A percentile compares a stretch with the other conserved stretches of the same genome.
Conservation (phyloP, 495 filamentous ascomycete species). For the Cercophora newfieldiana region DNA sequence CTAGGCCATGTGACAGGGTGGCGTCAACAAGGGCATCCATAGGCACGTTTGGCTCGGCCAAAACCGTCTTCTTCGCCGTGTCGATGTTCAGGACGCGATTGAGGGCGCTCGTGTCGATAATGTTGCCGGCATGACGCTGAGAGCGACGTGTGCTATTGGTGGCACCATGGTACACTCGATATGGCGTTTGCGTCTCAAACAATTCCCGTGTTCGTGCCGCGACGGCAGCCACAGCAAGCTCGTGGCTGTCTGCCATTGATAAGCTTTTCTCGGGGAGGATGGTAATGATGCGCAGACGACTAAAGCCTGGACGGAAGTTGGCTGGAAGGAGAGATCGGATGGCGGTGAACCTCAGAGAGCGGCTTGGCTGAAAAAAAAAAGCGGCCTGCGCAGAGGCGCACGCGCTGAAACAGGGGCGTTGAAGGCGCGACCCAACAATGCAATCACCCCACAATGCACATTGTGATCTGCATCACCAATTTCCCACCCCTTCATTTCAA, state of each 20-base stretch:
- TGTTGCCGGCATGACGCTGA: slow-evolving; percentile 40
- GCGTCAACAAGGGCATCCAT: slow-evolving; percentile 60
- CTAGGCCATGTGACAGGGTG: slow-evolving; percentile 49
- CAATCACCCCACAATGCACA: too few species aligned
- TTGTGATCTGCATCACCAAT: too few species aligned
- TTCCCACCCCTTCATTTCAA: too few species aligned
- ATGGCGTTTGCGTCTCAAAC: slow-evolving; percentile 36
- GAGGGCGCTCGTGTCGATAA: slow-evolving; percentile 56
- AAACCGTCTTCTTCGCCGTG: slow-evolving; percentile 37
- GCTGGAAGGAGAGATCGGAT: too few species aligned
- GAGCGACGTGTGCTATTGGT: slow-evolving; percentile 73
- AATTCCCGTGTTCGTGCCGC: not conserved
- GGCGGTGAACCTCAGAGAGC: too few species aligned
- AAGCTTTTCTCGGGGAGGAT: too few species aligned
- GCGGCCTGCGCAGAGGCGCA: too few species aligned
- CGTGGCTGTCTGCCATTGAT: not conserved
- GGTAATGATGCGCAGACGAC: too few species aligned
- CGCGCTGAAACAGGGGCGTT: too few species aligned
- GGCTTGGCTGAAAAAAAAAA: too few species aligned
- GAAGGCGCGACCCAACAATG: too few species aligned
- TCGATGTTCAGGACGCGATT: slow-evolving; percentile 57
- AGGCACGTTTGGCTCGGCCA: slow-evolving; percentile 65
- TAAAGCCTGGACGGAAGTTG: too few species aligned
- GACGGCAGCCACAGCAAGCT: not conserved
- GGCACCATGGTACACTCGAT: slow-evolving; percentile 70